Conservation (phyloP, 768 basidiomycete species). For the Tylopilus rubrobrunneus region DNA sequence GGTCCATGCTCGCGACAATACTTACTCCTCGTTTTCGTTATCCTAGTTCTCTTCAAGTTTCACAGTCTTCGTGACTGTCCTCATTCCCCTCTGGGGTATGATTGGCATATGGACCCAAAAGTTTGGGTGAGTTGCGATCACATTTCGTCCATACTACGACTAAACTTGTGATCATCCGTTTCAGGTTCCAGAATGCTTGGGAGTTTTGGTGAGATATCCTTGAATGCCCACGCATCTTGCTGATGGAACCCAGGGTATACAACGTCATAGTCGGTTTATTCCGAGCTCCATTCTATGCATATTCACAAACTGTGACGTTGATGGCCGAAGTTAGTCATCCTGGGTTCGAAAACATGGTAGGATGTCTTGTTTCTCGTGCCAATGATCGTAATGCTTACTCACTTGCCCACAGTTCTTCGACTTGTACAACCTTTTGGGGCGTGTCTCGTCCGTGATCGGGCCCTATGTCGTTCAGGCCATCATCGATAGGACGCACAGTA, state of each 20-base stretch:
- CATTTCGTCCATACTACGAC: neutral
- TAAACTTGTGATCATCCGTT: neutral
- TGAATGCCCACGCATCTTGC: neutral
- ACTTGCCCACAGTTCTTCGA: conserved; percentile 67
- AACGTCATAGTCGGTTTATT: conserved; percentile 78
- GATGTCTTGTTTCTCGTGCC: neutral
- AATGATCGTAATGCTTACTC: neutral
- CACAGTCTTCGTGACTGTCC: conserved; percentile 70
- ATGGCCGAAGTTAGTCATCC: conserved; percentile 87
- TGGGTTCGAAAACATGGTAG: conserved; percentile 79
- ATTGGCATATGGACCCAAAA: conserved; percentile 77
- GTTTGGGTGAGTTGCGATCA: conserved; percentile 49
- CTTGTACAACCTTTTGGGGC: conserved; percentile 79
- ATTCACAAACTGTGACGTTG: conserved; percentile 81
- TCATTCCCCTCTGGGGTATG: conserved; percentile 86
- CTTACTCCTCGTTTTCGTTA: neutral
- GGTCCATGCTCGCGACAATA: neutral
- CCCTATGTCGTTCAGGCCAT: conserved; percentile 85
- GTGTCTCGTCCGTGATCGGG: conserved; percentile 83
- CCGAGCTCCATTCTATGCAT: conserved; percentile 86
- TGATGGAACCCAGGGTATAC: conserved; percentile 52
- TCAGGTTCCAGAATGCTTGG: conserved; percentile 75
- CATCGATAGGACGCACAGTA: conserved; percentile 65
- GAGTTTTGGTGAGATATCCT: conserved; percentile 67
- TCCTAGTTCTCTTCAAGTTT: conserved; percentile 66